Percentiles rank a stretch among this genome's conserved stretches.
Conservation (phyloP, 495 filamentous ascomycete genomes). For the Barbatosphaeria neglecta region DNA sequence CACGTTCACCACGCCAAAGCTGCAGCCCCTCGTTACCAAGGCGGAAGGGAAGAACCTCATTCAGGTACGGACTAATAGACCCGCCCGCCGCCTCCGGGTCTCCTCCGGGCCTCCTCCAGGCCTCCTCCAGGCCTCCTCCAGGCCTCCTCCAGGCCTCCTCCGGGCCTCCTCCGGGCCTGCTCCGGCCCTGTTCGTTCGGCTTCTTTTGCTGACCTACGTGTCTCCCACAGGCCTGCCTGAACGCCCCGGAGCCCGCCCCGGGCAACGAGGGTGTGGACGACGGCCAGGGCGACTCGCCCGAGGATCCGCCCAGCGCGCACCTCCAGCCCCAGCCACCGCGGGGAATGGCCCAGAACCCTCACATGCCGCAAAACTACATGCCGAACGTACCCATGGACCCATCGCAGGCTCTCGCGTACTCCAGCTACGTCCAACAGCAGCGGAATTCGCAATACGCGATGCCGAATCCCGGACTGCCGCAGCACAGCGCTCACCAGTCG, state of each 20-base stretch:
- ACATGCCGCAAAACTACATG: slow-evolving; percentile 39
- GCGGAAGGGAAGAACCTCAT: slow-evolving; percentile 99
- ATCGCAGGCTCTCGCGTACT: slow-evolving; percentile 48
- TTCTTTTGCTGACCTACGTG: slow-evolving; percentile 1
- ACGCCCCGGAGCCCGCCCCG: slow-evolving; percentile 87
- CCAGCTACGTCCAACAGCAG: slow-evolving; percentile 46
- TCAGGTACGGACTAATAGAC: slow-evolving; percentile 54
- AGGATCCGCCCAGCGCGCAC: slow-evolving; percentile 47
- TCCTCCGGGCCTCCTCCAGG: no score
- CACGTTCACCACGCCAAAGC: slow-evolving; percentile 98
- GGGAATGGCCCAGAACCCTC: slow-evolving; percentile 35
- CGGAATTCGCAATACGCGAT: slow-evolving; percentile 36
- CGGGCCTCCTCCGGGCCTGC: neutral
- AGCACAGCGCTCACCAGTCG: slow-evolving; percentile 44
- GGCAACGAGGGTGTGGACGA: slow-evolving; percentile 80
- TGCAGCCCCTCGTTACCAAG: slow-evolving; percentile 98
- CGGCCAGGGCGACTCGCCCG: slow-evolving; percentile 50
- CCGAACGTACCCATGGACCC: slow-evolving; percentile 43
- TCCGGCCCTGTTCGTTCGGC: neutral
- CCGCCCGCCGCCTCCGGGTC: neutral
- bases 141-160: no score
- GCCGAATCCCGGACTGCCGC: slow-evolving; percentile 42
- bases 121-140: no score
- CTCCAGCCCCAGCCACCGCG: slow-evolving; percentile 44
- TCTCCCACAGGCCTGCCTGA: slow-evolving; percentile 72